phyloP scores from a whole-genome alignment of 148 eudicot species.

The Agrostemma githago region DNA sequence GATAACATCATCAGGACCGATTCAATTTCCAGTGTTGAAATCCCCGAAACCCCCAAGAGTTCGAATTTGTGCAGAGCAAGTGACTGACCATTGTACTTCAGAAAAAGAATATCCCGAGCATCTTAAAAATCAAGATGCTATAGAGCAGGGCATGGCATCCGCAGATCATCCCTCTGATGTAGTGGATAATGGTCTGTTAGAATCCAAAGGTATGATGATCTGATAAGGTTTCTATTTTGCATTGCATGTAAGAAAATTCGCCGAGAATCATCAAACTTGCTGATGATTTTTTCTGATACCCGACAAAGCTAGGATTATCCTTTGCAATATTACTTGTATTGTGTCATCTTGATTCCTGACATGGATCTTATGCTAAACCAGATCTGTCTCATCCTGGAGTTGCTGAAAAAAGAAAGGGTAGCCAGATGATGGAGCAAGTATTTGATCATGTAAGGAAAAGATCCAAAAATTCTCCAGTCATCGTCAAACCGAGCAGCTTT shows the following conservation, averaged over 20 bases:
- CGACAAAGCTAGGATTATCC: background rate
- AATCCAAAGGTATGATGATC: conserved; percentile 21
- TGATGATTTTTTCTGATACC: background rate
- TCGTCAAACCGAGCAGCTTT: conserved; percentile 31
- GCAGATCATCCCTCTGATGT: conserved; percentile 22
- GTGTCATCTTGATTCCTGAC: conserved; percentile 1
- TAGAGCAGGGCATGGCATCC: conserved; percentile 11
- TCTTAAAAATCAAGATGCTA: conserved; percentile 17
- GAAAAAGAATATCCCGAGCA: conserved; percentile 22
- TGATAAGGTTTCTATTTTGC: background rate
- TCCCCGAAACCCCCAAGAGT: conserved; percentile 41
- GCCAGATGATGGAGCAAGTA: conserved; percentile 33
- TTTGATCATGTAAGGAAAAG: conserved; percentile 54
- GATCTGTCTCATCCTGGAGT: conserved; percentile 29
- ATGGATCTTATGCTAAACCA: conserved; percentile 13
- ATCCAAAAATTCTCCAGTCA: conserved; percentile 41
- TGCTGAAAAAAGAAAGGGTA: conserved; percentile 32
- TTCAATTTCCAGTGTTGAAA: conserved; percentile 44
- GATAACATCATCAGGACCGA: conserved; percentile 36
- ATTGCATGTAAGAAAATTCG: background rate
- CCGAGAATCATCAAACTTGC: background rate
- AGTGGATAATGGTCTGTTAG: conserved; percentile 28
- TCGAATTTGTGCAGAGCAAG: conserved; percentile 41
- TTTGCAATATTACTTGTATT: background rate
- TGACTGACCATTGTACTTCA: conserved; percentile 16